A percentile compares a stretch with the other conserved stretches of the same genome.
phyloP scores from a whole-genome alignment of 225 moss, liverwort and hornwort genomes.

The Pseudisothecium myosuroides region DNA sequence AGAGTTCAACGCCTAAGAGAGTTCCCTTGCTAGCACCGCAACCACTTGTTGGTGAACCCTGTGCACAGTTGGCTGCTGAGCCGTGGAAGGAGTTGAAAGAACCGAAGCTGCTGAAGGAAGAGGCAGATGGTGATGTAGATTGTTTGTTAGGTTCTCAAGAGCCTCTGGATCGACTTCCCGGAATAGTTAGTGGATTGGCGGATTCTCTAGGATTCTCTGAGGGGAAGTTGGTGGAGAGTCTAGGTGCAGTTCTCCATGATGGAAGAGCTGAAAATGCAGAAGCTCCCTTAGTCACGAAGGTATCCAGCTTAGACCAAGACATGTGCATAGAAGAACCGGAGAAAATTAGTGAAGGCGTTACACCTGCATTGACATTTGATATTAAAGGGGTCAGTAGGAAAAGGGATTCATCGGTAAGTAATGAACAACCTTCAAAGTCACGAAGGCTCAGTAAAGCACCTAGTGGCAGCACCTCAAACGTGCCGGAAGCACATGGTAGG shows the following conservation, averaged over 20 bases:
- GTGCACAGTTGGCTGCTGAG: not conserved
- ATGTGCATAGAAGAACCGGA: not conserved
- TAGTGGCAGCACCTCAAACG: not conserved
- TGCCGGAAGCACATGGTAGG: not conserved
- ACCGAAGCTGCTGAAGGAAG: constrained; percentile 14
- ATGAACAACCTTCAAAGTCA: constrained; percentile 8
- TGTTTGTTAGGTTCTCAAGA: constrained; percentile 1
- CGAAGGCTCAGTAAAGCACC: constrained; percentile 4
- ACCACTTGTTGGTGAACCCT: not conserved
- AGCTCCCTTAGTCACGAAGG: not conserved
- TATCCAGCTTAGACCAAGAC: not conserved
- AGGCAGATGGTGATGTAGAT: not conserved
- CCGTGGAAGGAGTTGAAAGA: not conserved
- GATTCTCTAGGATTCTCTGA: not conserved
- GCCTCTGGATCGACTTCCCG: not conserved
- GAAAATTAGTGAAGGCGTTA: not conserved
- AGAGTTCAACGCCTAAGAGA: not conserved
- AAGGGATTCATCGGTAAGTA: constrained; percentile 2
- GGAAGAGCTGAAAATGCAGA: not conserved
- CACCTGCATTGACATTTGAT: not conserved
- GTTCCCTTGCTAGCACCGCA: not conserved
- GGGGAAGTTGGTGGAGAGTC: not conserved
- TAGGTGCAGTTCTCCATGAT: not conserved
- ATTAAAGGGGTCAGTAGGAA: not conserved
- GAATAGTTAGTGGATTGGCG: not conserved